Conservation (phyloP, 495 filamentous ascomycete species). For the Lasiosphaeris hirsuta region DNA sequence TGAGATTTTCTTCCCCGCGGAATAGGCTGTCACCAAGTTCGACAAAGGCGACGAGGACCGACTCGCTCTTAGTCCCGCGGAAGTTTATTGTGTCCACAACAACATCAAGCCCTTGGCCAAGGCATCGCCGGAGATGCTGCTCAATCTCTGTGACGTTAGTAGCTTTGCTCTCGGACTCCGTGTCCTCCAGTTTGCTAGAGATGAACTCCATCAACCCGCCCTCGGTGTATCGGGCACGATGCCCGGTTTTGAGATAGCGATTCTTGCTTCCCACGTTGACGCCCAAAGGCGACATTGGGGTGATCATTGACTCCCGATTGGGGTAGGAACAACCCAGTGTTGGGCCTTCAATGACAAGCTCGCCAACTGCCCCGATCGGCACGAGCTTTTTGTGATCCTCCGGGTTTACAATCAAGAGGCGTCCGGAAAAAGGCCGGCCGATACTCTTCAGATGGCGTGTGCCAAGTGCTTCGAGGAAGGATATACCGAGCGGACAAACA, state of each 20-base stretch:
- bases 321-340: constrained; percentile 38
- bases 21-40: constrained; percentile 41
- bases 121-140: constrained; percentile 40
- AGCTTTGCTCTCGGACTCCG: constrained; percentile 27
- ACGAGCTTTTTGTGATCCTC: constrained; percentile 47
- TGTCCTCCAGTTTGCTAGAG: constrained; percentile 29
- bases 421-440: constrained; percentile 41
- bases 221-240: constrained; percentile 42
- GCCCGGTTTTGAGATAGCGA: constrained; percentile 41
- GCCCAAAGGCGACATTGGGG: constrained; percentile 23
- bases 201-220: constrained; percentile 45
- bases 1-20: constrained; percentile 33
- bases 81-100: constrained; percentile 45
- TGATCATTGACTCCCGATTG: constrained; percentile 29
- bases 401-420: constrained; percentile 45
- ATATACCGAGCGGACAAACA: constrained; percentile 44
- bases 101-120: constrained; percentile 44
- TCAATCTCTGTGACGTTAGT: constrained; percentile 41
- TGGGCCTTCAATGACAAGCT: constrained; percentile 46
- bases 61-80: constrained; percentile 32
- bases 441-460: constrained; percentile 38
- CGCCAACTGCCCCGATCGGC: constrained; percentile 46
- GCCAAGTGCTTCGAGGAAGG: constrained; percentile 38
- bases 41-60: constrained; percentile 41
- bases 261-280: constrained; percentile 12